These are phyloP conservation scores for Mycena galopus DNA, from an alignment of 768 basidiomycete genomes.

Conservation along the genomic window DNA sequence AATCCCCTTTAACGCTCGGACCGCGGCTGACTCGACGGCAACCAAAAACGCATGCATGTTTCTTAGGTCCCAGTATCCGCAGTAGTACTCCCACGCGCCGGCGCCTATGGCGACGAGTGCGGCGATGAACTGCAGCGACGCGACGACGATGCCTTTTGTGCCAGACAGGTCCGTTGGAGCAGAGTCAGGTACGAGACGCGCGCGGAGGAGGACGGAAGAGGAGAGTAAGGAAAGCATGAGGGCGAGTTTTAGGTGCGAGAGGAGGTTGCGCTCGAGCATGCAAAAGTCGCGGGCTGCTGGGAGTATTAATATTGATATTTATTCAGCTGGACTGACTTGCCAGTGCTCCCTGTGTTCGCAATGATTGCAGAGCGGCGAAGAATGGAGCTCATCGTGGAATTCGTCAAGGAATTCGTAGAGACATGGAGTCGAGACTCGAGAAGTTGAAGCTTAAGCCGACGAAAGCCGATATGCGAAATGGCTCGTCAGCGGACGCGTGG, in stretches of 20 bases:
- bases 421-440: too few relatives aligned
- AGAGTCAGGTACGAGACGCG: slow-evolving; percentile 66
- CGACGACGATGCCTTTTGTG: slow-evolving; percentile 58
- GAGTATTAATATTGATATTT: background rate
- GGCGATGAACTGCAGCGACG: slow-evolving; percentile 65
- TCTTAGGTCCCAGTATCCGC: slow-evolving; percentile 67
- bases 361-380: slow-evolving; percentile 8
- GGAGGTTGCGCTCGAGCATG: slow-evolving; percentile 83
- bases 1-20: slow-evolving; percentile 2
- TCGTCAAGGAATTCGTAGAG: too few relatives aligned
- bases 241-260: slow-evolving; percentile 77
- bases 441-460: too few relatives aligned
- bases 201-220: slow-evolving; percentile 72
- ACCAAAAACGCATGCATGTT: slow-evolving; percentile 71
- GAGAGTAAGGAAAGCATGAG: slow-evolving; percentile 73
- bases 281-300: slow-evolving; percentile 76
- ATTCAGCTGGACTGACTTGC: background rate
- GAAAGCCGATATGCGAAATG: too few relatives aligned
- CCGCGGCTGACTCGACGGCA: slow-evolving; percentile 63
- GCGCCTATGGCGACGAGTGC: slow-evolving; percentile 67
- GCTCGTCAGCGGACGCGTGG: too few relatives aligned
- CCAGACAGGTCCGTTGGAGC: slow-evolving; percentile 40
- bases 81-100: slow-evolving; percentile 77
- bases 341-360: slow-evolving; percentile 21
- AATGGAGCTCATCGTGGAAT: background rate